Percentiles rank a stretch among this genome's conserved stretches.
phyloP scores from a whole-genome alignment of 140 eudicot species.

The Ambrosia hybrid region DNA sequence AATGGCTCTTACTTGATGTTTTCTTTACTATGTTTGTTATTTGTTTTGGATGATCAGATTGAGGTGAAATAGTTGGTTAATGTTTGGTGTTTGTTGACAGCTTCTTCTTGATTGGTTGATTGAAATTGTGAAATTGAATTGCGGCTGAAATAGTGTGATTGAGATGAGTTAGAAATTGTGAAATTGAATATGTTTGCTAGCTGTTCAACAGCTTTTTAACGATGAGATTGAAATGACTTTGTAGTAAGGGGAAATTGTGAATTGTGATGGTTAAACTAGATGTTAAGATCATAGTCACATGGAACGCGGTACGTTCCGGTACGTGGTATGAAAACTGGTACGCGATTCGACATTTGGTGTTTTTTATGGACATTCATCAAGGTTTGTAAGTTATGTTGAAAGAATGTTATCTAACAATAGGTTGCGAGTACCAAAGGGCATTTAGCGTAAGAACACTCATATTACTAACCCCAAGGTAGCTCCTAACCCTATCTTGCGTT shows the following conservation, averaged over 20 bases:
- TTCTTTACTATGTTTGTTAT: no score
- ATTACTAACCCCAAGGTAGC: constrained; percentile 74
- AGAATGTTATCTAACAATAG: background rate
- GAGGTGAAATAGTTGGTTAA: background rate
- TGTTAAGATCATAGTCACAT: no score
- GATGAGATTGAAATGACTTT: background rate
- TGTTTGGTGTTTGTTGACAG: no score
- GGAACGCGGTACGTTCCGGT: no score
- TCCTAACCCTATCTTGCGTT: background rate
- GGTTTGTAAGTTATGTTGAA: background rate
- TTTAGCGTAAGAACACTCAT: constrained; percentile 59
- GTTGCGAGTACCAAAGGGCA: background rate
- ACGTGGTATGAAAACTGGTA: no score
- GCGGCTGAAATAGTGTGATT: no score
- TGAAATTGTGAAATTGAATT: no score
- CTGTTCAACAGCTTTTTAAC: background rate
- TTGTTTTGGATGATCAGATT: background rate
- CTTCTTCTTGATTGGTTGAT: no score
- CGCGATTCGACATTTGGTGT: background rate
- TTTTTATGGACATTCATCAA: background rate
- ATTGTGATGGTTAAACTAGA: no score
- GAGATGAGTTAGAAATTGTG: no score
- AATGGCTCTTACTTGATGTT: no score
- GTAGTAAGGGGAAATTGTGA: background rate
- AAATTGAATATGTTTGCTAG: background rate